Conservation (phyloP, 352 stramenopile species). For the Aphanomyces invadans region DNA sequence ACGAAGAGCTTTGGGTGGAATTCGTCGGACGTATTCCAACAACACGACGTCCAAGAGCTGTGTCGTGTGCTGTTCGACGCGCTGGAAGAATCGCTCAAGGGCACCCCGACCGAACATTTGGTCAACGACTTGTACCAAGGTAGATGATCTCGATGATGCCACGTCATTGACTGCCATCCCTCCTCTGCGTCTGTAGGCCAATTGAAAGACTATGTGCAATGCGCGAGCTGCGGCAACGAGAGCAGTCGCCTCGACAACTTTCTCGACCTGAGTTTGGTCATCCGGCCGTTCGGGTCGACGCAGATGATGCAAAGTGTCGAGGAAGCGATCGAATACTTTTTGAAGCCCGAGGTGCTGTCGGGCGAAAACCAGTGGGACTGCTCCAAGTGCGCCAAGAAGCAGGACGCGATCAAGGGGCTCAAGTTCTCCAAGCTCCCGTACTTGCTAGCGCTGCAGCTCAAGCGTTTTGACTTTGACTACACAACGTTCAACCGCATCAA, state of each 20-base stretch:
- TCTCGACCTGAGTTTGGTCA: constrained; percentile 84
- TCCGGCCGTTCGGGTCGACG: constrained; percentile 78
- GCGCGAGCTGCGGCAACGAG: constrained; percentile 74
- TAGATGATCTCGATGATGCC: background rate
- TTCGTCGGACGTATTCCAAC: constrained; percentile 79
- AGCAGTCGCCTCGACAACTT: constrained; percentile 82
- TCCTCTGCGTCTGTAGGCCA: constrained; percentile 30
- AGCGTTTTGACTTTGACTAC: constrained; percentile 90
- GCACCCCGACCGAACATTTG: constrained; percentile 75
- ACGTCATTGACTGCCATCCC: background rate
- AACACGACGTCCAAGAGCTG: constrained; percentile 89
- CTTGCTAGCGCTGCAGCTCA: constrained; percentile 85
- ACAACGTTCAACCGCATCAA: constrained; percentile 83
- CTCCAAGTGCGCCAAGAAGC: constrained; percentile 71
- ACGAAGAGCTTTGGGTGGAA: constrained; percentile 91
- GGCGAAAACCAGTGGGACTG: constrained; percentile 88
- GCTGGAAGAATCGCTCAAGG: constrained; percentile 82
- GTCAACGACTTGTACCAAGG: constrained; percentile 83
- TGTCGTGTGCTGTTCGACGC: constrained; percentile 87
- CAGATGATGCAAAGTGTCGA: constrained; percentile 80
- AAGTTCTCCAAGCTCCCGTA: constrained; percentile 86
- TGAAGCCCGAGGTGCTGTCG: constrained; percentile 79
- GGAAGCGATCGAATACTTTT: constrained; percentile 83
- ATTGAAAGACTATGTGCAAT: constrained; percentile 87
- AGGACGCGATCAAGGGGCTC: constrained; percentile 84